Evolutionary conservation across 192 early-diverging fungal genomes (phyloP).

Genomic region (Coemansia sp.): DNA sequence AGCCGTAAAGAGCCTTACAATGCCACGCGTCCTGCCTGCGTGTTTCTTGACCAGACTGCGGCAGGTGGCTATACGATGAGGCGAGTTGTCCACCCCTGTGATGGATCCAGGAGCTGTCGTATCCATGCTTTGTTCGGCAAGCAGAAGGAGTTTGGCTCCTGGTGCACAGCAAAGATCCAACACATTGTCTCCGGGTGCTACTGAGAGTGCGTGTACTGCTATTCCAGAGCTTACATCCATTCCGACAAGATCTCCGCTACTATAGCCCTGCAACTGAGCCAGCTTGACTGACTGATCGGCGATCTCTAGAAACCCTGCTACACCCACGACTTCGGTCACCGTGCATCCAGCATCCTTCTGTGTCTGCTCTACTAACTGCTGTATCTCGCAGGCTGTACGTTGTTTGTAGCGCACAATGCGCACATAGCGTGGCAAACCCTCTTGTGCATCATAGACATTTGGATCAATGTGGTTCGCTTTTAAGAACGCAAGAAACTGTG

Average conservation of each 20-base stretch:
- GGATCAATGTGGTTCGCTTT: constrained; percentile 68
- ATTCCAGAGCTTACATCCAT: constrained; percentile 87
- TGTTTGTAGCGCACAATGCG: constrained; percentile 51
- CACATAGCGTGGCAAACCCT: constrained; percentile 72
- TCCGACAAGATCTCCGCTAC: constrained; percentile 57
- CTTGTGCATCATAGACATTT: constrained; percentile 58
- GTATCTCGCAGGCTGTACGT: constrained; percentile 41
- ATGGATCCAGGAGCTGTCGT: constrained; percentile 62
- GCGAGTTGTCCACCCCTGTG: constrained; percentile 88
- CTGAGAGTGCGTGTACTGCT: constrained; percentile 73
- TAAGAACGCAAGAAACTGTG: constrained; percentile 67
- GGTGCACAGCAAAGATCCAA: constrained; percentile 88
- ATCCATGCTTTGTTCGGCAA: constrained; percentile 68
- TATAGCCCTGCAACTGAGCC: constrained; percentile 54
- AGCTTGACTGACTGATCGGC: constrained; percentile 48
- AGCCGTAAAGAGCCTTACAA: constrained; percentile 67
- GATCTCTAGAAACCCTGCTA: constrained; percentile 63
- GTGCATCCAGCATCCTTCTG: constrained; percentile 50
- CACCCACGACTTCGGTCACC: constrained; percentile 49
- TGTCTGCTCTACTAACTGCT: constrained; percentile 30
- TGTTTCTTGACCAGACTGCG: constrained; percentile 73
- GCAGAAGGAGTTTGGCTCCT: constrained; percentile 83
- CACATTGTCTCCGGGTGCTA: constrained; percentile 77
- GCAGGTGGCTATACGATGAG: constrained; percentile 72
- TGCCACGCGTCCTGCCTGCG: constrained; percentile 34